phyloP scores from a whole-genome alignment of 257 asterid species.

The Salvia splendens region DNA sequence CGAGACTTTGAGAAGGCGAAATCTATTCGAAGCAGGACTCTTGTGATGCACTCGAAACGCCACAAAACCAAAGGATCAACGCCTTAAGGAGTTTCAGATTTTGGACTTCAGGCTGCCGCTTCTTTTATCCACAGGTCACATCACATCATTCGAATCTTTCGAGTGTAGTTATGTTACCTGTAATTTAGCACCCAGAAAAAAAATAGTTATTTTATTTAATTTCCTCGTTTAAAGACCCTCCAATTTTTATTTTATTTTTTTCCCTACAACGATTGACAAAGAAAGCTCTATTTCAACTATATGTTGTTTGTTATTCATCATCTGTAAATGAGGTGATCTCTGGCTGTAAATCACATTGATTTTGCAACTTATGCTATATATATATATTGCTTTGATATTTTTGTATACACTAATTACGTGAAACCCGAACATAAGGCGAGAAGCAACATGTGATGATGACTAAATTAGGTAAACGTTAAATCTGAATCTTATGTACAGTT shows the following conservation, averaged over 20 bases:
- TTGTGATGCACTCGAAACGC: slow-evolving; percentile 43
- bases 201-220: neutral
- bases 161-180: slow-evolving; percentile 34
- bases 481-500: too few species aligned
- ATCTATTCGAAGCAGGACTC: slow-evolving; percentile 90
- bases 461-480: too few species aligned
- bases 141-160: slow-evolving; percentile 21
- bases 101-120: slow-evolving; percentile 15
- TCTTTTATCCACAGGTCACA: slow-evolving; percentile 19
- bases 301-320: slow-evolving; percentile 29
- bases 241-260: neutral
- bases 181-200: slow-evolving; percentile 21
- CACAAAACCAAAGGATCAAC: slow-evolving; percentile 13
- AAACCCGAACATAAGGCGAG: too few species aligned
- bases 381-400: neutral
- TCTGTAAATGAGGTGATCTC: slow-evolving; percentile 48
- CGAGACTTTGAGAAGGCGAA: slow-evolving; percentile 94
- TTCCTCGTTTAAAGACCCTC: slow-evolving; percentile 26
- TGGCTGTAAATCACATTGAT: slow-evolving; percentile 50
- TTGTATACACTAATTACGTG: neutral
- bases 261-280: slow-evolving; percentile 26
- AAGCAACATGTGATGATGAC: too few species aligned
- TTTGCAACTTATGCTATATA: slow-evolving; percentile 31
- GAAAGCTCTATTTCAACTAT: slow-evolving; percentile 9
- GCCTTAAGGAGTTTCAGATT: slow-evolving; percentile 19